Conservation (phyloP, 2,329 filamentous ascomycete species). For the Aspergillus luchuensis region DNA sequence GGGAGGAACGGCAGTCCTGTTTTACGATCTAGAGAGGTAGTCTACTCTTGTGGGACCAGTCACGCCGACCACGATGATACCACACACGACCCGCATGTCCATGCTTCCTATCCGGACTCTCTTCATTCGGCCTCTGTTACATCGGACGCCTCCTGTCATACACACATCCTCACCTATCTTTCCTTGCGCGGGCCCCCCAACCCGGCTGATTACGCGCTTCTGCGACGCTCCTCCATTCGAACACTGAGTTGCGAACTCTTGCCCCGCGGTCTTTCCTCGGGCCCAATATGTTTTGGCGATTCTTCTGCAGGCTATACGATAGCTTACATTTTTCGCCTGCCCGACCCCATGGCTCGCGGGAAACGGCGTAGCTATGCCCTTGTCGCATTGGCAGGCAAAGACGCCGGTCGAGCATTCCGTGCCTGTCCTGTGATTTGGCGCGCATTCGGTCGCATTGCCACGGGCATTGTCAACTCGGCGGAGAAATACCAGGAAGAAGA, state of each 20-base stretch:
- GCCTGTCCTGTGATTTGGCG: conserved; percentile 54
- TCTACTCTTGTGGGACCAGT: conserved; percentile 52
- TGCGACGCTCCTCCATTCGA: conserved; percentile 60
- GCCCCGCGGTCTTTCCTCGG: conserved; percentile 58
- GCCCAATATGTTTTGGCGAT: conserved; percentile 61
- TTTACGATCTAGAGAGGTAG: conserved; percentile 56
- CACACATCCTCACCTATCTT: conserved; percentile 60
- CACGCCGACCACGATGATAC: conserved; percentile 42
- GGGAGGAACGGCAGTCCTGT: conserved; percentile 57
- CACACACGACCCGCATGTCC: conserved; percentile 35
- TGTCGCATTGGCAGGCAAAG: conserved; percentile 58
- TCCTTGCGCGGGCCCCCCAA: conserved; percentile 59
- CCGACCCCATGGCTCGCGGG: conserved; percentile 60
- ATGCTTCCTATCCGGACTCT: conserved; percentile 43
- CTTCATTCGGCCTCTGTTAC: conserved; percentile 44
- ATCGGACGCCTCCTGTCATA: conserved; percentile 53
- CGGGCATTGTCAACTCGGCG: conserved; percentile 52
- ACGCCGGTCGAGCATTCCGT: conserved; percentile 50
- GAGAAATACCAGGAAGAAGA: conserved; percentile 50
- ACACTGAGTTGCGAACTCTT: conserved; percentile 60
- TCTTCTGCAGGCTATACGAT: conserved; percentile 59
- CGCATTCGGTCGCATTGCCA: conserved; percentile 57
- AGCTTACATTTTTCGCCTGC: conserved; percentile 61
- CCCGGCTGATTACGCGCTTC: conserved; percentile 55
- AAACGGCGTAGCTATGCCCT: conserved; percentile 60